Evolutionary conservation across 495 filamentous ascomycete species (phyloP).

Genomic region (Aspergillus diversus): DNA sequence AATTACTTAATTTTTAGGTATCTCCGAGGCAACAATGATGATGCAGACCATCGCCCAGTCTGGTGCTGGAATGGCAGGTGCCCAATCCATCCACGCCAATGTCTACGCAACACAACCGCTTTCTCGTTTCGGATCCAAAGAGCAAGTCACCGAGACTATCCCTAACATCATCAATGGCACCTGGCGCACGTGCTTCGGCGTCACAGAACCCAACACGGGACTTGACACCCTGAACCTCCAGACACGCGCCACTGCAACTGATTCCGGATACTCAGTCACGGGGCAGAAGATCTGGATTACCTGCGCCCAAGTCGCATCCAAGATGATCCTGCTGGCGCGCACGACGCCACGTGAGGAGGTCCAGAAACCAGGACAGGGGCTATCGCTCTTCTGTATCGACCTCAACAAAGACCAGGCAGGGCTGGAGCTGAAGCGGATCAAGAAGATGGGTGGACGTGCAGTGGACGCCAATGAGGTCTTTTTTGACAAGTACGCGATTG

Average conservation of each 20-base stretch:
- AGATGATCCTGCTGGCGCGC: conserved; percentile 78
- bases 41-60: conserved; percentile 80
- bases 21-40: conserved; percentile 84
- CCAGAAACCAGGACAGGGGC: conserved; percentile 66
- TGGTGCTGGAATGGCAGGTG: conserved; percentile 77
- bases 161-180: conserved; percentile 70
- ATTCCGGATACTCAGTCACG: conserved; percentile 59
- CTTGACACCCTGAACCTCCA: conserved; percentile 72
- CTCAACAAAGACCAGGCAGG: conserved; percentile 59
- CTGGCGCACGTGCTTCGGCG: conserved; percentile 73
- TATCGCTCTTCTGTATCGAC: conserved; percentile 78
- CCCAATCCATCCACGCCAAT: conserved; percentile 75
- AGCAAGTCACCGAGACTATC: conserved; percentile 63
- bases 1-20: conserved; percentile 54
- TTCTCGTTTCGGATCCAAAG: conserved; percentile 65
- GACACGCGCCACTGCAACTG: conserved; percentile 57
- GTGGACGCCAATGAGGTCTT: conserved; percentile 86
- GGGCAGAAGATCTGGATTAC: conserved; percentile 88
- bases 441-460: conserved; percentile 79
- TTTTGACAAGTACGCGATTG: conserved; percentile 72
- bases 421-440: conserved; percentile 69
- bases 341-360: conserved; percentile 70
- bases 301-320: conserved; percentile 73
- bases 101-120: conserved; percentile 81
- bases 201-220: conserved; percentile 68